Base-by-base conservation (phyloP, 768 basidiomycete species). In the Pisolithus sp. region DNA sequence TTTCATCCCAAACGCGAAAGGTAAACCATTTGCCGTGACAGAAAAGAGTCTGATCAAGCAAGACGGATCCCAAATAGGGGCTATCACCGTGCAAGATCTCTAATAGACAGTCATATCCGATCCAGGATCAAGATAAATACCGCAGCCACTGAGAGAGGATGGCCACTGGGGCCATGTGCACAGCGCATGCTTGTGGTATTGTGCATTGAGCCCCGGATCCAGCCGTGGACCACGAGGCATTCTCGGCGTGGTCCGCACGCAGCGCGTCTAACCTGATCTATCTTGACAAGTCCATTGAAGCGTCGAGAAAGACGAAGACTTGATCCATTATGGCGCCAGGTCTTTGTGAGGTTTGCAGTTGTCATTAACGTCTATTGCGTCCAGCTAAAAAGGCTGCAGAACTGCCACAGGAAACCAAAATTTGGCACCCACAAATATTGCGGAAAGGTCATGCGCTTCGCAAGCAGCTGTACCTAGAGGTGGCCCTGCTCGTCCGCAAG, bases 351-450 rank as follows among this genome's bases (percentile, higher is more conserved):
- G 68, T 70, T 51, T 53, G 69, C 39, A 28, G 26, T 37, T 45
- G 13, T 55, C 41, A 51, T 4, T 28, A 13, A 28, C 36, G 24
- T 38, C 13, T n/a, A 15, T 8, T 37, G 12, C 15, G n/a, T 17
- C 26, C 28, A 34, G 46, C 50, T 46, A 44, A 26, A 57, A 8
- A 20, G 23, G 13, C 0, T 28, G 36, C 49, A 84, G 83, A 73
- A 73, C 41, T 85, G 83, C 59, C 76, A 77, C 59, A 53, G 72
- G 38, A 74, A 71, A 46, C 79, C 79, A n/a, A 82, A 81, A 62
- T 77, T 73, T 48, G 66, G 69, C 46, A 72, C 73, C 24, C 80
- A 82, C 66, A 73, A 71, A 17, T 84, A 74, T 58, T 83, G 82
- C 54, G 70, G 79, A 50, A 82, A 76, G n/a, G 65, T 76, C 74